Evolutionary conservation across 768 basidiomycete species (phyloP), one percentile per base, ranked within the genome.

Genomic region (Auriscalpium vulgare): DNA sequence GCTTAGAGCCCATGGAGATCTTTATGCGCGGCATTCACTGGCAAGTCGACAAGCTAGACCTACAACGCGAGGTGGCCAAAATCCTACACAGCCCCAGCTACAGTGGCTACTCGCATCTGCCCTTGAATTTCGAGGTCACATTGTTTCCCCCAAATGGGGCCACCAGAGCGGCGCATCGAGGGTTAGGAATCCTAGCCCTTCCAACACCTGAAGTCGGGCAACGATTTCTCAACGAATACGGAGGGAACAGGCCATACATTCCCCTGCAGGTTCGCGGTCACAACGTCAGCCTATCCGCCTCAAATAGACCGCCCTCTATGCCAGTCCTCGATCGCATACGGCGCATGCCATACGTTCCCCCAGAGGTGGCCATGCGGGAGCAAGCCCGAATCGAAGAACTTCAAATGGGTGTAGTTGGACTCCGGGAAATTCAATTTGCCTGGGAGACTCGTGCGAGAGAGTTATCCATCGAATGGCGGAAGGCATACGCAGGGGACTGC

Each of bases 391-490:
- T 50, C 44, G 50, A 51, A 23, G 58, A 71, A 21, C 68, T 80
- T 9, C 59, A 64, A n/a, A 37, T 59, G 3, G 58, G 61, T 16
- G 37, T 44, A 8, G 67, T 79, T 23, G 54, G 60, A 8, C 62
- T 83, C 50, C 57, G 57, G 4, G 63, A 67, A 4, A 58, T 86
- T 29, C 83, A 84, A 60, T 83, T 84, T 59, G 79, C 81, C 13
- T 83, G 82, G 83, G 71, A 75, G 61, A 84, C 83, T 57, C 74
- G 82, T n/a, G 82, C 83, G 61, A 65, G 69, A 5, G 71, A 75
- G 0, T 76, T 80, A 56, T 88, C 85, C 16, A 66, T 79, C 46
- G 84, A 87, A 66, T 82, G 78, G 75, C 80, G 82, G 67, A 67
- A 71, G 23, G 10, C 44, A 8, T 69, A 67, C 48, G 44, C 47